Conservation (phyloP, 768 basidiomycete species). For the Austroboletus eburneus region DNA sequence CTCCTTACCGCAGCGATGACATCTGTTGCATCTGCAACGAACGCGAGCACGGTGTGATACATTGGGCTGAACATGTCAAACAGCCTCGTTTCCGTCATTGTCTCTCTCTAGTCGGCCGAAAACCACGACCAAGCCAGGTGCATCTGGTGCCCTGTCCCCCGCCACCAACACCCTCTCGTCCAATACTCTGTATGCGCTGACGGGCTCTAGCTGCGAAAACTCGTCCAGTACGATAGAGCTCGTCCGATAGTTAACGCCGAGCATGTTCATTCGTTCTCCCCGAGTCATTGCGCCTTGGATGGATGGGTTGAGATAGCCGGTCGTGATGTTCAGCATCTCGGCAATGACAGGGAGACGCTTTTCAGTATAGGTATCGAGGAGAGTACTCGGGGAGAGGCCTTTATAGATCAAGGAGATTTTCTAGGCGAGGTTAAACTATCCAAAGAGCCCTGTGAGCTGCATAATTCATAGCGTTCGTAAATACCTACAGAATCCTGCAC, state of each 20-base stretch:
- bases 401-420: slow-evolving; percentile 42
- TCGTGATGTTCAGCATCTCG: slow-evolving; percentile 42
- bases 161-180: slow-evolving; percentile 31
- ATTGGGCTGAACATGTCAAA: background rate
- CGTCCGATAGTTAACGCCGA: slow-evolving; percentile 34
- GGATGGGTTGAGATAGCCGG: slow-evolving; percentile 15
- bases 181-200: slow-evolving; percentile 12
- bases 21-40: background rate
- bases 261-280: slow-evolving; percentile 14
- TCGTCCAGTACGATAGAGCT: slow-evolving; percentile 38
- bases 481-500: slow-evolving; percentile 37
- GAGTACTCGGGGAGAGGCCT: slow-evolving; percentile 28
- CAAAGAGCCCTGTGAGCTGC: no score
- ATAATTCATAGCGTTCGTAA: slow-evolving; percentile 15
- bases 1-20: background rate
- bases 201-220: slow-evolving; percentile 13
- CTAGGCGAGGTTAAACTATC: slow-evolving; percentile 23
- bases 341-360: slow-evolving; percentile 46
- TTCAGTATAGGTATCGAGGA: slow-evolving; percentile 40
- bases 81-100: no score
- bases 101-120: background rate
- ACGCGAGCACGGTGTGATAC: background rate
- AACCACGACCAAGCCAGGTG: slow-evolving; percentile 28
- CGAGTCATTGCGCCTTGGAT: background rate
- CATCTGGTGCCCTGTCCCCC: slow-evolving; percentile 45